Evolutionary conservation across 148 eudicot genomes (phyloP).

Genomic region (Rhododendron vialii): DNA sequence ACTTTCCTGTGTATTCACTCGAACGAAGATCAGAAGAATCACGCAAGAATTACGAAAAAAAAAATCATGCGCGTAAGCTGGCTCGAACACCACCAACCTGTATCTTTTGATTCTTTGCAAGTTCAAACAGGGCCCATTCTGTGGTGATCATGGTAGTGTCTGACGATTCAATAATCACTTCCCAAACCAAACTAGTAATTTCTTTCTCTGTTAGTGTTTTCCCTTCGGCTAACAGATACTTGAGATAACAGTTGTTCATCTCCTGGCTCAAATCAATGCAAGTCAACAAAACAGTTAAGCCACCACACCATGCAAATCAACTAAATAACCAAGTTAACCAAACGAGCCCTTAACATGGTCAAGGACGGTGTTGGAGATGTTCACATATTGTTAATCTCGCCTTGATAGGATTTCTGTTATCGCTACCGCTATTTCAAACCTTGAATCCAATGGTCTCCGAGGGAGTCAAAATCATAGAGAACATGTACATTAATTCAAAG

Average conservation of each 20-base stretch:
- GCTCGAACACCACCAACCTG: slow-evolving; percentile 38
- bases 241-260: slow-evolving; percentile 50
- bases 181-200: slow-evolving; percentile 74
- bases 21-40: neutral
- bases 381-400: too few relatives aligned
- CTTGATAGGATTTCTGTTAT: too few relatives aligned
- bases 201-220: slow-evolving; percentile 52
- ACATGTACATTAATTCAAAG: neutral
- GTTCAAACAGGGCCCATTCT: slow-evolving; percentile 94
- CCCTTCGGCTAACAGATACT: slow-evolving; percentile 55
- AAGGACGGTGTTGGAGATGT: too few relatives aligned
- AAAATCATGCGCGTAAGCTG: neutral
- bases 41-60: neutral
- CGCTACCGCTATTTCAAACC: too few relatives aligned
- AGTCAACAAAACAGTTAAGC: neutral
- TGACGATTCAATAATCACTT: slow-evolving; percentile 73
- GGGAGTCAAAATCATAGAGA: too few relatives aligned
- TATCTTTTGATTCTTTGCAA: slow-evolving; percentile 52
- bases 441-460: too few relatives aligned
- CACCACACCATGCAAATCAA: neutral
- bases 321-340: neutral
- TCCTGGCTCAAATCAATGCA: slow-evolving; percentile 31
- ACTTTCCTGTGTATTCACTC: slow-evolving; percentile 33
- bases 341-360: neutral
- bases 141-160: slow-evolving; percentile 70